A percentile compares a stretch with the other conserved stretches of the same genome.
These are phyloP conservation scores for Leccinum subtestaceum DNA, from an alignment of 768 basidiomycete genomes.

Conservation along the genomic window DNA sequence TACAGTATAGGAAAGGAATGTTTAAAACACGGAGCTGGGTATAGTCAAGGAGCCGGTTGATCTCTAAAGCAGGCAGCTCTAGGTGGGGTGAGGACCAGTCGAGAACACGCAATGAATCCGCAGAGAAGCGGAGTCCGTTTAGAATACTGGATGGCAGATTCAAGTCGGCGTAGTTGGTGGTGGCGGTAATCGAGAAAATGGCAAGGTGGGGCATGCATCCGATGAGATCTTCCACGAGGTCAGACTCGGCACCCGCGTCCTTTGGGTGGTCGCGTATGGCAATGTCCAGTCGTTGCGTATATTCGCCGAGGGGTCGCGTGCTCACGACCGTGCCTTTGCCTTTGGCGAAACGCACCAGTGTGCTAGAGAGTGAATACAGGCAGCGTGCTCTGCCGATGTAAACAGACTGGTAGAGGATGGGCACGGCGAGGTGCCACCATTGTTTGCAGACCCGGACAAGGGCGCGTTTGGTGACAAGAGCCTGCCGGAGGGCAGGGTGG, in stretches of 20 bases:
- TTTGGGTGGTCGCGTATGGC: background rate
- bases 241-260: background rate
- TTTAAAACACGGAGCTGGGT: background rate
- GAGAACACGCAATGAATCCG: background rate
- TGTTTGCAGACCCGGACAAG: background rate
- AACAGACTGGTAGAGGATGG: background rate
- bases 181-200: background rate
- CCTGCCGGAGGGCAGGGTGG: background rate
- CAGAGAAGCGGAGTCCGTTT: background rate
- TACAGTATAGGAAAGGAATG: accelerated
- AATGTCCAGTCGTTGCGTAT: background rate
- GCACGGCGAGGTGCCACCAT: background rate
- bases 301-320: background rate
- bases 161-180: background rate
- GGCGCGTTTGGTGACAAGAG: background rate
- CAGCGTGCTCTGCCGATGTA: background rate
- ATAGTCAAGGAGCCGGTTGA: background rate
- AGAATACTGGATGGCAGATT: background rate
- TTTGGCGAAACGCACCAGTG: background rate
- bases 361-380: background rate
- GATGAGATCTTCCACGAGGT: background rate
- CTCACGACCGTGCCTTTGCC: background rate
- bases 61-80: background rate
- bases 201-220: background rate
- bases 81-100: background rate